Evolutionary conservation across 2,329 filamentous ascomycete species (phyloP), one percentile per base, ranked within the genome.

Genomic region (Penicillium sp.): DNA sequence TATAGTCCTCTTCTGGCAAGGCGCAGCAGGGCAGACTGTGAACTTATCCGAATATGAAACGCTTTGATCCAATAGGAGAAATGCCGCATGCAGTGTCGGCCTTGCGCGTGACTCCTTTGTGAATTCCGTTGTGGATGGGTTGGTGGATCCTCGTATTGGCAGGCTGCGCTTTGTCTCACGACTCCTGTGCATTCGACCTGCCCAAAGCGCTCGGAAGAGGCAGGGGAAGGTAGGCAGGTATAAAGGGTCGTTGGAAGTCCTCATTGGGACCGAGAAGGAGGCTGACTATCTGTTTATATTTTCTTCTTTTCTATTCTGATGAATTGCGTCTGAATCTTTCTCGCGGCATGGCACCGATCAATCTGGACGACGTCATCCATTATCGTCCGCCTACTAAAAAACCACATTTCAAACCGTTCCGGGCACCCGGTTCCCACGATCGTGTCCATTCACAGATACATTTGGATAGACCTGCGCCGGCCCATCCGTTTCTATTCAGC

Each of bases 311-410:
- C 46, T 48, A 42, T 40, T n/a, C 22, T 48, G 11, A 42, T 48
- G 0, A 1, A 48, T 42, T 48, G 7, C 24, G 36, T 40, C 36
- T 48, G 7, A 48, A 48, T 42, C 36, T 47, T 52, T 52, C 43
- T 52, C 27, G 38, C 36, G 24, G 39, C 13, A 52, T 52, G 13
- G 43, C 16, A 46, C 49, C 43, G 34, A 52, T 52, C 27, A 52
- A 34, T 52, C 49, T 51, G 14, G 49, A 52, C 36, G 13, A 52
- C 43, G 39, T 52, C 8, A 47, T 52, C 49, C 4, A 52, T 46
- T 52, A 52, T 52, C 36, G 43, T 42, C 49, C 43, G 13, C 43
- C 34, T 46, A 7, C 36, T 13, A 46, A 52, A 52, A 52, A 47
- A 32, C 36, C 16, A 47, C 2, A 52, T 40, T 52, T 52, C 8